Base-by-base conservation (phyloP, 148 eudicot genomes). In the Talinum fruticosum region DNA sequence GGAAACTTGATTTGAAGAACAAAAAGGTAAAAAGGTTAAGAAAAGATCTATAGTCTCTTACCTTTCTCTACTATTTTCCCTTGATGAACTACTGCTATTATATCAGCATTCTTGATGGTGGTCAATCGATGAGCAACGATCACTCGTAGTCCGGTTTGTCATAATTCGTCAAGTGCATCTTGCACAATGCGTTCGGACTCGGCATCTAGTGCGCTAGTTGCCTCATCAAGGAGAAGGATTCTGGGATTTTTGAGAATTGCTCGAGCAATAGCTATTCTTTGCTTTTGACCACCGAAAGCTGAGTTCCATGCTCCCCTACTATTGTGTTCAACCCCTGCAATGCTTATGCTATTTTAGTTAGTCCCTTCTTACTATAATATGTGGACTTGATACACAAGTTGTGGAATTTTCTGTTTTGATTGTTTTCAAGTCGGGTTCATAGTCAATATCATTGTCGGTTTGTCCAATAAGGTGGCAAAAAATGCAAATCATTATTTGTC, bases 241-340 rank as follows among this genome's bases (percentile, higher is more conserved):
- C 76, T 87, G 3, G 97, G 98, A 54, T 91, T 80, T 79, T 91
- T 93, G 36, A 90, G 77, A 64, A 93, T 90, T 24, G 94, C 98
- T 53, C 97, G 86, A 51, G 98, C 94, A 57, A 93, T 91, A 67
- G 97, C 98, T 76, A 93, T 82, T 84, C 97, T 87, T 79, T 93
- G 97, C 88, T 93, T 93, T 73, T 91, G 98, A n/a, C 98, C 97
- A 6, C 98, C 94, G 98, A 93, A 16, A 93, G 89, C 71, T 89
- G 93, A 69, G 94, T 88, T 71, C 98, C 94, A 79, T 91, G 93
- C 80, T 93, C 98, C 34, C 97, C 94, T 29, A 87, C 96, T 91
- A 90, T 89, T 36, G 97, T 91, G 82, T 90, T 84, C 34, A 93
- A 85, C 33, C 91, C 92, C 98, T 93, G 73, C 30, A 78, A 14